Evolutionary conservation across 2,329 filamentous ascomycete genomes (phyloP), one percentile per base, ranked within the genome.

Genomic region (Paraphaeosphaeria sporulosa): DNA sequence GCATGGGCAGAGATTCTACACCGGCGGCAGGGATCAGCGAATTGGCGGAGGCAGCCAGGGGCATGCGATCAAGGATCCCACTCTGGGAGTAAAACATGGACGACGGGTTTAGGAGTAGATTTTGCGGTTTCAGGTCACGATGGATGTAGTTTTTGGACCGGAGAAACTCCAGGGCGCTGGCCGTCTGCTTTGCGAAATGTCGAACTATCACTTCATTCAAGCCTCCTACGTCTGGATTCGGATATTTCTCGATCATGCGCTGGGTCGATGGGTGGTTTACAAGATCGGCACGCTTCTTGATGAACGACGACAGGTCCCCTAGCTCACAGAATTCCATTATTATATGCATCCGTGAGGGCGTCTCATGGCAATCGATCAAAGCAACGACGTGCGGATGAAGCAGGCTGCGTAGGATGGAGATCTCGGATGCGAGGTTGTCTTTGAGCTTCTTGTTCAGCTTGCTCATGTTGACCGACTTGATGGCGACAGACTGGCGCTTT

Each of bases 301-400:
- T 97, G 79, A 99, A 98, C 56, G 94, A 85, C 12, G 95, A 96
- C 60, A 99, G 81, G 75, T 99, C 95, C 23, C 95, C 94, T 43
- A 99, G 86, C 75, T 96, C 93, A 81, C 95, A 98, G 80, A 96
- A 98, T 81, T 99, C 95, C 94, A 98, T 99, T 64, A 98, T 90
- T 60, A 99, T 86, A 80, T 99, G 95, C 80, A 98, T 97, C 74
- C 96, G 92, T 23, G 90, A 89, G 3, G 87, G 83, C 0, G 92
- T 90, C 78, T 98, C 94, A 77, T 94, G 86, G 81, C 94, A 97
- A 80, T 97, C 93, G 82, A 97, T 94, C 50, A 99, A 89, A 69
- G 93, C 92, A 67, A 98, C 95, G 70, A 99, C 97, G 76, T 99
- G 95, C 30, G 95, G 95, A 79, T 99, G 95, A 61, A 95, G 91